Evolutionary conservation across 768 basidiomycete species (phyloP).

Genomic region (Candolleomyces eurysporus): DNA sequence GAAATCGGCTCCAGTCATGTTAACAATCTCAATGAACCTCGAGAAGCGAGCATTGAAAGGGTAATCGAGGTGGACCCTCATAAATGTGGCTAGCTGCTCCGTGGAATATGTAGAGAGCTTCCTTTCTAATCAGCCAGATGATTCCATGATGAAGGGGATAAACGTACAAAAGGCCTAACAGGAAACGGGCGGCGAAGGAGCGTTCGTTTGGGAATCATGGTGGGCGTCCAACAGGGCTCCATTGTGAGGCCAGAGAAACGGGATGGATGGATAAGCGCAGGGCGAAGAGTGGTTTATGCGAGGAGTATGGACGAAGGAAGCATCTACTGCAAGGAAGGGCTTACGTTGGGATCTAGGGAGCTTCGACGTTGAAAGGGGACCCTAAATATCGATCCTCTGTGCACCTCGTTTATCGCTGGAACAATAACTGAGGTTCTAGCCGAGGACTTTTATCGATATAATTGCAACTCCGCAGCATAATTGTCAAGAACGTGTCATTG

Average conservation of each 20-base stretch:
- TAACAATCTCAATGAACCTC: conserved; percentile 1
- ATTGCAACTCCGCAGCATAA: background rate
- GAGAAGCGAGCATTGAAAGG: conserved; percentile 8
- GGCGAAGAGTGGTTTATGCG: background rate
- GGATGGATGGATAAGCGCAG: background rate
- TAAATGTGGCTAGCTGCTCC: background rate
- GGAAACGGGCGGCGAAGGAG: background rate
- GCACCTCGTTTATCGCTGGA: background rate
- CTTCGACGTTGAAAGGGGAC: background rate
- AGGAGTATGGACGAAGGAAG: background rate
- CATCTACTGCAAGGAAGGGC: background rate
- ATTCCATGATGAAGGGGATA: background rate
- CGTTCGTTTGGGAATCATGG: background rate
- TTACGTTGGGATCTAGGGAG: background rate
- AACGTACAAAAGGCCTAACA: conserved; percentile 7
- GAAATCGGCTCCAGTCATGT: conserved; percentile 6
- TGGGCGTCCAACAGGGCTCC: background rate
- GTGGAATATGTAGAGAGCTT: conserved; percentile 1
- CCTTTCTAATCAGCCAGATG: background rate
- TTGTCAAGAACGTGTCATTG: background rate
- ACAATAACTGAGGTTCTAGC: background rate
- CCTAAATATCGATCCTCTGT: background rate
- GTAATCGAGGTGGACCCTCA: conserved; percentile 3
- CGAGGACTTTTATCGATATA: conserved; percentile 1
- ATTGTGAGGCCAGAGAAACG: background rate